Base-by-base conservation (phyloP, 139 green algal species). In the Limnomonas spitsbergensis region DNA sequence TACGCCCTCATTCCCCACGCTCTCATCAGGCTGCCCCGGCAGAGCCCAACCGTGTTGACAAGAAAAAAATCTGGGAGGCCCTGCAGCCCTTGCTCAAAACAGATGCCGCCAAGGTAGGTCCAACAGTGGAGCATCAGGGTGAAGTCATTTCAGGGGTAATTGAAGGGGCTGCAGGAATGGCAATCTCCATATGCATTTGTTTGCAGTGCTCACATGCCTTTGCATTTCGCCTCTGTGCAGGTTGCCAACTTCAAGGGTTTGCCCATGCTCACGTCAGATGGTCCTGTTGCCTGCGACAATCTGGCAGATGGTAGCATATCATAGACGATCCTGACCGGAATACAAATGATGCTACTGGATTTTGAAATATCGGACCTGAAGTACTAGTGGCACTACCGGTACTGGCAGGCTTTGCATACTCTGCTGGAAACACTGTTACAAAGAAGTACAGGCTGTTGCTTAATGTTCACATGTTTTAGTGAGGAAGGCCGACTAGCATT, bases 61-160 rank as follows among this genome's bases (percentile, higher is more conserved):
- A 95, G 81, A 95, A 95, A 86, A 95, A 95, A 82, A 80, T 86
- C 26, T 95, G 91, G 91, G 91, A 95, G 69, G 79, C 79, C 38
- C 84, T 92, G 81, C 87, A 92, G 83, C 91, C 91, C 37, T 34
- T 83, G 35, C 80, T 95, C 40, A 79, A 83, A 27, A 95, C 91
- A 7, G 71, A 88, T 36, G 76, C 29, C 3, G 74, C 47, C 29
- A 61, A 54, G 32, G 77, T 87, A 40, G 9, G 56, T 6, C 20
- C 20, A 27, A 69, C n/a, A 27, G 31, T 32, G 24, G 56, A 27
- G 56, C 31, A 69, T n/a, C n/a, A n/a, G n/a, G n/a, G n/a, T n/a
- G n/a, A n/a, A n/a, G n/a, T n/a, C n/a, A n/a, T 7, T 9, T 69
- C 26, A 38, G 14, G 56, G 34, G 7, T 6, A 6, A 4, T 69